phyloP scores from a whole-genome alignment of 768 basidiomycete genomes.

The Saitozyma sp. region DNA sequence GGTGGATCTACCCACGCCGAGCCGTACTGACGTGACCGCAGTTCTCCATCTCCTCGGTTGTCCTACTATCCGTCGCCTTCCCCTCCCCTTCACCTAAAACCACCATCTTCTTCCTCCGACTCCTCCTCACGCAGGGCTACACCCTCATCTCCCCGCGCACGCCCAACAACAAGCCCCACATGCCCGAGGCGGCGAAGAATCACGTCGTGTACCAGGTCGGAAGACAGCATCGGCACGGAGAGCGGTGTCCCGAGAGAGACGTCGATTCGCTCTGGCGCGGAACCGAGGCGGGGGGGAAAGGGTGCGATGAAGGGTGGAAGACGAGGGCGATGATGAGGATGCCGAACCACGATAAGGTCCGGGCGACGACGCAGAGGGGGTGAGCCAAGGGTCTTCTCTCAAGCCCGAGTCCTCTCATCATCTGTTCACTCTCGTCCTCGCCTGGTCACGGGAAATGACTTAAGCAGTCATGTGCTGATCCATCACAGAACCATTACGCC shows the following conservation, averaged over 20 bases:
- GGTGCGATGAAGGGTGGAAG: constrained; percentile 34
- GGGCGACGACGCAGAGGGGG: constrained; percentile 46
- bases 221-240: constrained; percentile 22
- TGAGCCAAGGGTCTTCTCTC: constrained; percentile 18
- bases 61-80: constrained; percentile 27
- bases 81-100: constrained; percentile 34
- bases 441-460: background rate
- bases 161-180: constrained; percentile 29
- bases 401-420: background rate
- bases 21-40: constrained; percentile 7
- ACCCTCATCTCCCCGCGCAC: constrained; percentile 37
- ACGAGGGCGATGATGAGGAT: constrained; percentile 36
- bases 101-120: constrained; percentile 47
- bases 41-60: constrained; percentile 44
- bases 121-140: constrained; percentile 41
- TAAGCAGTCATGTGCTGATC: constrained; percentile 3
- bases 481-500: constrained; percentile 48
- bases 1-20: background rate
- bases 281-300: constrained; percentile 19
- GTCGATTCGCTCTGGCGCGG: constrained; percentile 41
- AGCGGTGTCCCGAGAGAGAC: constrained; percentile 28
- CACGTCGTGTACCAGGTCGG: constrained; percentile 42
- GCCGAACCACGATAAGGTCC: constrained; percentile 45
- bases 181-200: constrained; percentile 23
- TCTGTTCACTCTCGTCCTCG: background rate